These are phyloP conservation scores for Thermochaetoides thermophila DNA, from an alignment of 495 filamentous ascomycete genomes.

Conservation along the genomic window DNA sequence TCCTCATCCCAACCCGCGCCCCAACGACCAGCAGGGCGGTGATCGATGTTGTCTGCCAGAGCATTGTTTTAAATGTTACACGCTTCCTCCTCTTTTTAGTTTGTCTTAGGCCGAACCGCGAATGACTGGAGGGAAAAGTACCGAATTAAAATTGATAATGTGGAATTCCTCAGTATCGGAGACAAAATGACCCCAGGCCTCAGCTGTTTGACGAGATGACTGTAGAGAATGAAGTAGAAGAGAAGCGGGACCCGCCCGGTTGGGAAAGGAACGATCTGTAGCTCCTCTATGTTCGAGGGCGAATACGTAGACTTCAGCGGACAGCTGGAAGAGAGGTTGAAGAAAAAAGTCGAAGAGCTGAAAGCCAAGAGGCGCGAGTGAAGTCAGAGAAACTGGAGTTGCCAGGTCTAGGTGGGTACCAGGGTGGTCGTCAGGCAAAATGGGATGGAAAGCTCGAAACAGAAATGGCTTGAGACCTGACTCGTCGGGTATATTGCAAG, in stretches of 20 bases:
- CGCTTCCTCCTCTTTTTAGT: neutral
- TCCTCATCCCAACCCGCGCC: slow-evolving; percentile 14
- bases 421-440: too few relatives aligned
- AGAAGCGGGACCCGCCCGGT: slow-evolving; percentile 18
- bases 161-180: too few relatives aligned
- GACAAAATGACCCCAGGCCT: neutral
- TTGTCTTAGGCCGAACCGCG: too few relatives aligned
- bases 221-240: slow-evolving; percentile 9
- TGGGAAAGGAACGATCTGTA: slow-evolving; percentile 13
- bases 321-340: too few relatives aligned
- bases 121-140: too few relatives aligned
- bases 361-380: too few relatives aligned
- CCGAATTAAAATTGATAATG: slow-evolving; percentile 4
- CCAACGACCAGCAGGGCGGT: neutral
- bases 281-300: slow-evolving; percentile 3
- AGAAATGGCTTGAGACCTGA: too few relatives aligned
- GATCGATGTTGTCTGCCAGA: neutral
- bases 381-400: too few relatives aligned
- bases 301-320: neutral
- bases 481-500: too few relatives aligned
- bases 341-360: too few relatives aligned
- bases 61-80: neutral
- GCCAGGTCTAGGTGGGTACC: too few relatives aligned
- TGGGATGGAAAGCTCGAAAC: too few relatives aligned
- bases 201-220: neutral